Evolutionary conservation across 805 yeast species (phyloP).

Genomic region (Starmerella khaoyaiensis): DNA sequence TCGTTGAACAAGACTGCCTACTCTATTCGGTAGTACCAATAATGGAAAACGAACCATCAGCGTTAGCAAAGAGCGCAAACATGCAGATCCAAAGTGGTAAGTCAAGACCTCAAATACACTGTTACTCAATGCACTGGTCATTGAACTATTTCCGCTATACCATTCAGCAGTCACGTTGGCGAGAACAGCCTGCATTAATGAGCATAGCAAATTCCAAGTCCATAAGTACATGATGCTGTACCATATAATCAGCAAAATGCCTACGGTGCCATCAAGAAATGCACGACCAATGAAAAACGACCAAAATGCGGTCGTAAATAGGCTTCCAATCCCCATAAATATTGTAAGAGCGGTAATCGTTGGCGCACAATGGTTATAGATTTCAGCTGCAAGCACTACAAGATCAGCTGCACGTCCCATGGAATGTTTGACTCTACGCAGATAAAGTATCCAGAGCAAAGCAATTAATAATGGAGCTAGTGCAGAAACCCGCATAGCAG

Average conservation of each 20-base stretch:
- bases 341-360: conserved; percentile 25
- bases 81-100: conserved; percentile 29
- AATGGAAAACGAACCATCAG: conserved; percentile 29
- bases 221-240: conserved; percentile 30
- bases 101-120: conserved; percentile 21
- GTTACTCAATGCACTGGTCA: conserved; percentile 13
- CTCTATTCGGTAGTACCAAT: conserved; percentile 27
- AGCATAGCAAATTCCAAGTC: conserved; percentile 33
- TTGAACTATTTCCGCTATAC: conserved; percentile 28
- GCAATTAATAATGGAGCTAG: conserved; percentile 18
- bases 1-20: conserved; percentile 21
- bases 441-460: conserved; percentile 16
- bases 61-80: conserved; percentile 26
- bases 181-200: conserved; percentile 29
- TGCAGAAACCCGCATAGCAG: conserved; percentile 18
- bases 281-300: conserved; percentile 26
- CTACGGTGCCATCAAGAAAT: conserved; percentile 23
- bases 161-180: conserved; percentile 30
- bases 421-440: conserved; percentile 15
- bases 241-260: conserved; percentile 22
- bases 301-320: conserved; percentile 29
- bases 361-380: conserved; percentile 26
- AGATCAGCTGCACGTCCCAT: conserved; percentile 24
- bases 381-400: conserved; percentile 28
- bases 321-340: conserved; percentile 23